Base-by-base conservation (phyloP, 306 rosid species). In the Cucurbita moschata region DNA sequence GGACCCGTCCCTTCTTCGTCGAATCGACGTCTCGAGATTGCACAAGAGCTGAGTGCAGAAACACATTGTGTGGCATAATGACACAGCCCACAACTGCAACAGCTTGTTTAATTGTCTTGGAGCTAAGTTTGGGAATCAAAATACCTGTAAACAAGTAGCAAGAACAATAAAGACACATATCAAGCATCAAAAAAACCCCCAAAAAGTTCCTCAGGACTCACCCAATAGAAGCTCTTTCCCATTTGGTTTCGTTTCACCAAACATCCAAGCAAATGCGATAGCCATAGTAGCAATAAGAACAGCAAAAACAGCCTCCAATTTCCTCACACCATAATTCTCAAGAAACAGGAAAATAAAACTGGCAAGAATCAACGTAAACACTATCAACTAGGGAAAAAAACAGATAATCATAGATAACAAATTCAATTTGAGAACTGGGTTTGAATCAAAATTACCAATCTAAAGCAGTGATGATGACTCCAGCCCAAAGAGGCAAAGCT, bases 31-130 rank as follows among this genome's bases (percentile, higher is more conserved):
- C 88, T 49, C 99, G 84, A 11, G 99, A 95, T 75, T 89, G 99
- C 35, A 95, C 99, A 63, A 95, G 92, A 30, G 99, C 99, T 4
- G 99, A 95, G 83, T 95, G 99, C 82, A 95, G 76, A 81, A 84
- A 95, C 40, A 95, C 91, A 72, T 95, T 95, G 86, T 91, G 99
- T 75, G 99, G 99, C 99, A 95, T 95, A 59, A 95, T 95, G 74
- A 91, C 81, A 85, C 99, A 89, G 70, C 99, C 99, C 43, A 95
- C 99, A 64, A 95, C 92, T 57, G 92, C 99, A 70, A 95, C 97
- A 76, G 99, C 99, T 81, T 95, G 91, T 79, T 81, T 85, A 76
- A 95, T 86, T 57, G 97, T 95, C 85, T 79, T 84, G 78, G 97
- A 95, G 84, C 96, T 88, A 55, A 95, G 92, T 77, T 88, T 95